These are phyloP conservation scores for Pythium biforme DNA, from an alignment of 352 stramenopile genomes.

Conservation along the genomic window DNA sequence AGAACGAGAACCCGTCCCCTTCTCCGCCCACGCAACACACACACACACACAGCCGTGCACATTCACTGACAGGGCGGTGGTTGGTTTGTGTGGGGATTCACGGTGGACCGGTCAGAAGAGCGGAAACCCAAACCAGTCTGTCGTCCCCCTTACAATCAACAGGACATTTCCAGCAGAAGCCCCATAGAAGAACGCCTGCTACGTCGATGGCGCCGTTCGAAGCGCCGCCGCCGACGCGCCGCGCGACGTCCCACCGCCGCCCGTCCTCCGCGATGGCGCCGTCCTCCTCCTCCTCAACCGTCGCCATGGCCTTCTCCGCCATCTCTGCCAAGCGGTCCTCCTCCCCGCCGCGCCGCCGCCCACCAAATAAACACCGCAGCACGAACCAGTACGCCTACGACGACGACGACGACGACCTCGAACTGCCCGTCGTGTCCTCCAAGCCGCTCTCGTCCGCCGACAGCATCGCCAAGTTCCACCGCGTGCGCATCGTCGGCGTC, in stretches of 20 bases:
- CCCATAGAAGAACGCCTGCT: no score
- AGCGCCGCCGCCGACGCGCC: not conserved
- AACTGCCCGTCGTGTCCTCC: slow-evolving; percentile 19
- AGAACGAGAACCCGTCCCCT: slow-evolving; percentile 4
- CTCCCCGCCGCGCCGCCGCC: not conserved
- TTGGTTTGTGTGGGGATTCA: slow-evolving; percentile 3
- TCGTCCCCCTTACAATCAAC: not conserved
- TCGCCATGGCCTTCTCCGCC: not conserved
- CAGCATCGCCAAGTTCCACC: slow-evolving; percentile 25
- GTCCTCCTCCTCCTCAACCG: not conserved
- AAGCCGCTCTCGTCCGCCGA: slow-evolving; percentile 22
- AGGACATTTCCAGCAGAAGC: no score
- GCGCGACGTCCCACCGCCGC: not conserved
- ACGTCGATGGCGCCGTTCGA: slow-evolving; percentile 10
- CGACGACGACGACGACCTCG: slow-evolving; percentile 26
- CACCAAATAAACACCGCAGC: not conserved
- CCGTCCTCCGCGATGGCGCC: not conserved
- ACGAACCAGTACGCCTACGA: not conserved
- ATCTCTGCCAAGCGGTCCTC: not conserved
- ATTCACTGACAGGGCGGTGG: slow-evolving; percentile 11
- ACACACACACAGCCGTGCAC: not conserved
- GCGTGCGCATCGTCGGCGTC: slow-evolving; percentile 9
- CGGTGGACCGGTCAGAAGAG: not conserved
- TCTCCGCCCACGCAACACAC: slow-evolving; percentile 9
- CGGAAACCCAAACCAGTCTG: not conserved